These are phyloP conservation scores for Cryphonectria japonica DNA, from an alignment of 2,329 filamentous ascomycete species.

Conservation along the genomic window DNA sequence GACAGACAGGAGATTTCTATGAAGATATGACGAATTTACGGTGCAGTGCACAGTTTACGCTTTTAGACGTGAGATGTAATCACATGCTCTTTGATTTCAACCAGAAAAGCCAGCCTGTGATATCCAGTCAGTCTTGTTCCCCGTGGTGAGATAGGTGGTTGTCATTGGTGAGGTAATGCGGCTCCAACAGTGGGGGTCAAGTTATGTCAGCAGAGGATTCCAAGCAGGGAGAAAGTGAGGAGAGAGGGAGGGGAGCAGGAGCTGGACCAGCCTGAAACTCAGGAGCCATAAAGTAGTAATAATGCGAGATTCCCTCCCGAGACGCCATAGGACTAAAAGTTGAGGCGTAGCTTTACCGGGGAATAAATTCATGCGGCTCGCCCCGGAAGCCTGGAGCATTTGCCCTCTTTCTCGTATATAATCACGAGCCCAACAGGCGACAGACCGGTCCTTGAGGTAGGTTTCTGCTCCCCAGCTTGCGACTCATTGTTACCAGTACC, in stretches of 20 bases:
- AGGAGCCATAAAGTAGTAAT: not conserved
- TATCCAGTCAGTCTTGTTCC: not conserved
- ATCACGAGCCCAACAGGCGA: not conserved
- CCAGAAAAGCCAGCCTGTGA: not conserved
- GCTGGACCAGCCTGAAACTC: not conserved
- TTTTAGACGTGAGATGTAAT: too few relatives aligned
- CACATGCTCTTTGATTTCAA: not conserved
- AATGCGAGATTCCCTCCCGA: not conserved
- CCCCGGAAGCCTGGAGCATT: not conserved
- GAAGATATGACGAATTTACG: constrained; percentile 22
- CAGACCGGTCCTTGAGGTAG: not conserved
- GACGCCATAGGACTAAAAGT: not conserved
- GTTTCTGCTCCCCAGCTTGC: not conserved
- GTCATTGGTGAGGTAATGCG: not conserved
- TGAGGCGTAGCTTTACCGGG: not conserved
- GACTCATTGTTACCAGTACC: not conserved
- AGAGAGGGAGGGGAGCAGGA: not conserved
- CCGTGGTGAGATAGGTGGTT: not conserved
- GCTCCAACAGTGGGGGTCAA: not conserved
- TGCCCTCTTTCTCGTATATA: not conserved
- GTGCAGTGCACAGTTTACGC: not conserved
- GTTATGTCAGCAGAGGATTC: not conserved
- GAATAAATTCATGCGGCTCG: not conserved
- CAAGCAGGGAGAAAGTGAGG: not conserved
- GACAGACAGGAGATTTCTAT: constrained; percentile 6